phyloP scores from a whole-genome alignment of 2,329 filamentous ascomycete genomes.

The Aureobasidium sp. region DNA sequence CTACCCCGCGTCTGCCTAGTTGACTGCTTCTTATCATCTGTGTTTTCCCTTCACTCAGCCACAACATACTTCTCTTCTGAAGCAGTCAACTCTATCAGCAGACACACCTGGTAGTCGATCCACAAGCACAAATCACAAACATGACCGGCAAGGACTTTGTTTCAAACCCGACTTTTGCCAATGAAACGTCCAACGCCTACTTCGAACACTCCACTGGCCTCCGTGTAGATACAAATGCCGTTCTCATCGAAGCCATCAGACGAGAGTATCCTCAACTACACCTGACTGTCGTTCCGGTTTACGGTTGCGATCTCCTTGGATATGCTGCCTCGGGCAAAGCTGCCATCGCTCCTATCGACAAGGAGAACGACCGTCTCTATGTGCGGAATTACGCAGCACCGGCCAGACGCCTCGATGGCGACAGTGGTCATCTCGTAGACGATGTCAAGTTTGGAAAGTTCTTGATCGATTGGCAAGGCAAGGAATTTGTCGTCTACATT shows the following conservation, averaged over 20 bases:
- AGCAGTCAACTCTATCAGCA: no score
- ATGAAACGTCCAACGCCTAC: conserved; percentile 34
- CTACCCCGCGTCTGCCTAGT: not conserved
- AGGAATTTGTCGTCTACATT: conserved; percentile 38
- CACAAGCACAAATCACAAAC: not conserved
- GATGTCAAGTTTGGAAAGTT: conserved; percentile 39
- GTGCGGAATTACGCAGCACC: conserved; percentile 36
- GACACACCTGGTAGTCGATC: no score
- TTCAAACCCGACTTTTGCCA: conserved; percentile 18
- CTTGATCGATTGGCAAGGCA: conserved; percentile 39
- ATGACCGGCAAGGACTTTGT: conserved; percentile 2
- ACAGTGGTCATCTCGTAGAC: conserved; percentile 33
- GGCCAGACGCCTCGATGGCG: conserved; percentile 31
- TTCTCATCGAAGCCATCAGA: conserved; percentile 40
- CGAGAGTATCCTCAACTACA: conserved; percentile 40
- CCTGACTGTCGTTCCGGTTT: conserved; percentile 34
- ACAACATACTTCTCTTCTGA: not conserved
- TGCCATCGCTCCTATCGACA: conserved; percentile 35
- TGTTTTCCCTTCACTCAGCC: not conserved
- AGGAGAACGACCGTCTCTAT: conserved; percentile 33
- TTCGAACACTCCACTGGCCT: conserved; percentile 39
- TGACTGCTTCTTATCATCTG: not conserved
- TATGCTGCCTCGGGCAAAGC: conserved; percentile 39
- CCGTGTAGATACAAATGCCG: conserved; percentile 38
- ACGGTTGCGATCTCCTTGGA: conserved; percentile 33